Evolutionary conservation across 495 filamentous ascomycete genomes (phyloP).

Genomic region (Lepraria neglecta): DNA sequence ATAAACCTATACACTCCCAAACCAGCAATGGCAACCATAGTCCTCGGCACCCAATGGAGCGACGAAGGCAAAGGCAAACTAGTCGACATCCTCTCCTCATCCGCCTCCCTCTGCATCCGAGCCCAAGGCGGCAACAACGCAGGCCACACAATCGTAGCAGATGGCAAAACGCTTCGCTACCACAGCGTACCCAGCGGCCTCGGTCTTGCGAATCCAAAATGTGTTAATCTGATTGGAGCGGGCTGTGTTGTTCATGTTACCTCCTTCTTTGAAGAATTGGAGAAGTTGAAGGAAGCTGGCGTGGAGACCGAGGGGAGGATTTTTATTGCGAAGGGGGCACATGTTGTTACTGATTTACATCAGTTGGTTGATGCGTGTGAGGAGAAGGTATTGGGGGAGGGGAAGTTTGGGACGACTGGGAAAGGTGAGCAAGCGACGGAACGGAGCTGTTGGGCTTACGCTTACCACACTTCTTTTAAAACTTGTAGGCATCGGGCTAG

Average conservation of each 20-base stretch:
- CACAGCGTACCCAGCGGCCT: conserved; percentile 54
- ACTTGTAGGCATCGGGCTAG: conserved; percentile 61
- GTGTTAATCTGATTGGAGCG: conserved; percentile 77
- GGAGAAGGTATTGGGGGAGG: conserved; percentile 54
- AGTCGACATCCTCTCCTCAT: conserved; percentile 56
- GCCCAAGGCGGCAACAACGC: conserved; percentile 65
- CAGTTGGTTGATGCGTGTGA: conserved; percentile 73
- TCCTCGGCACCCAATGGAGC: conserved; percentile 59
- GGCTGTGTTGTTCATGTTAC: conserved; percentile 80
- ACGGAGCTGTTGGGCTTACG: conserved; percentile 77
- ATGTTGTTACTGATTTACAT: conserved; percentile 80
- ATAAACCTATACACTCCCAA: too few relatives aligned
- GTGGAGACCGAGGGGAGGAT: conserved; percentile 61
- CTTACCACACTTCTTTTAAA: conserved; percentile 64
- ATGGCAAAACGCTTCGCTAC: conserved; percentile 57
- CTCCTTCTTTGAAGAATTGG: conserved; percentile 80
- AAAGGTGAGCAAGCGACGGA: conserved; percentile 53
- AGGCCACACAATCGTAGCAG: conserved; percentile 48
- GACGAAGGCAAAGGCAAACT: conserved; percentile 73
- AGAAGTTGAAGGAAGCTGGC: conserved; percentile 62
- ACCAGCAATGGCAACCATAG: conserved; percentile 48
- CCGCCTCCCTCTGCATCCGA: conserved; percentile 52
- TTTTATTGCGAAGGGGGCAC: conserved; percentile 71
- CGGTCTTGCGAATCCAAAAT: conserved; percentile 65
- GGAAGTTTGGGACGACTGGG: conserved; percentile 49